Evolutionary conservation across 1,139 yeast genomes (phyloP).

Genomic region (Zygosaccharomyces pseudobailii): DNA sequence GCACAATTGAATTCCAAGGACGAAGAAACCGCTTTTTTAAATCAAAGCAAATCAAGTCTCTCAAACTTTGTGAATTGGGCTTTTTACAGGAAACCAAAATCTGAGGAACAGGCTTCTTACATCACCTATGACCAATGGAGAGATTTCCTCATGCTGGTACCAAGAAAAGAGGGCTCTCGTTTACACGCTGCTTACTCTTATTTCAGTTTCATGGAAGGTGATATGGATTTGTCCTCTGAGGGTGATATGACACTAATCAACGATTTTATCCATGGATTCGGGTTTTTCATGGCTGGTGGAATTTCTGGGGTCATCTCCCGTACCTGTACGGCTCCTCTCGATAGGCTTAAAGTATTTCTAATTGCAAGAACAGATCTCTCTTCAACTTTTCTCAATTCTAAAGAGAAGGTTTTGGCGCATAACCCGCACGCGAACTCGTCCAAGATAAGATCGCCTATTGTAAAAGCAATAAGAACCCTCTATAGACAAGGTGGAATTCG

Average conservation of each 20-base stretch:
- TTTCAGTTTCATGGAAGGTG: constrained; percentile 56
- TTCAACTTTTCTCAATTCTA: constrained; percentile 61
- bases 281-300: constrained; percentile 92
- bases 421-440: constrained; percentile 33
- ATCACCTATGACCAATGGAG: constrained; percentile 85
- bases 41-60: constrained; percentile 13
- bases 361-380: constrained; percentile 86
- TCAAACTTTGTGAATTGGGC: constrained; percentile 32
- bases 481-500: constrained; percentile 86
- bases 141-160: constrained; percentile 75
- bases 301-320: constrained; percentile 94
- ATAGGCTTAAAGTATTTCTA: constrained; percentile 84
- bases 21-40: constrained; percentile 3
- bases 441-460: constrained; percentile 58
- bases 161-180: constrained; percentile 64
- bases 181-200: constrained; percentile 77
- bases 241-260: constrained; percentile 85
- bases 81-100: constrained; percentile 45
- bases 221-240: constrained; percentile 70
- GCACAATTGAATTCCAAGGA: constrained; percentile 35
- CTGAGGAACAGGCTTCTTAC: constrained; percentile 46
- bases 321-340: constrained; percentile 96
- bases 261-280: constrained; percentile 77
- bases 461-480: constrained; percentile 74
- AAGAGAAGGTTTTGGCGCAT: constrained; percentile 43